Evolutionary conservation across 306 rosid genomes (phyloP).

Genomic region (Dryas alaskensis): DNA sequence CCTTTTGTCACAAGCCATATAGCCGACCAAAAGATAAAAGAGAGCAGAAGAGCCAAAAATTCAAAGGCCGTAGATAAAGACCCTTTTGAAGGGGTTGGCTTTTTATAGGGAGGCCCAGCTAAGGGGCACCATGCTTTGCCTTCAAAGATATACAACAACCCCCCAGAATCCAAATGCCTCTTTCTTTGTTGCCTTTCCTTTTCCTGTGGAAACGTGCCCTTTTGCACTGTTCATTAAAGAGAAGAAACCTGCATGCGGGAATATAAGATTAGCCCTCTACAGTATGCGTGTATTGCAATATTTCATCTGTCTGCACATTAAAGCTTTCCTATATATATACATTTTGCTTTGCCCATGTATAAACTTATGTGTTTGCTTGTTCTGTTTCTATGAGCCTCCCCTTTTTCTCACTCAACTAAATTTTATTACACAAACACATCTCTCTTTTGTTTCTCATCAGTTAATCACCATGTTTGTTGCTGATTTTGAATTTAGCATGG

Average conservation of each 20-base stretch:
- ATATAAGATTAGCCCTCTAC: slow-evolving; percentile 42
- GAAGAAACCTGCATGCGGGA: slow-evolving; percentile 88
- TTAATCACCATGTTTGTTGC: background rate
- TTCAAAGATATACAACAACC: slow-evolving; percentile 20
- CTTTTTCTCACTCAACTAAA: too few species aligned
- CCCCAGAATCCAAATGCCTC: background rate
- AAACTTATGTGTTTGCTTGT: too few species aligned
- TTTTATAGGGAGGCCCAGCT: slow-evolving; percentile 12
- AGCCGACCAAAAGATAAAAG: slow-evolving; percentile 55
- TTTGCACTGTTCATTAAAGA: slow-evolving; percentile 42
- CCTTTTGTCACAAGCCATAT: slow-evolving; percentile 24
- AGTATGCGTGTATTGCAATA: slow-evolving; percentile 56
- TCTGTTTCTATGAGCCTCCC: too few species aligned
- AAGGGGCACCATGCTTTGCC: slow-evolving; percentile 42
- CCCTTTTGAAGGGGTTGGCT: slow-evolving; percentile 25
- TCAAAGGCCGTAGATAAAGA: slow-evolving; percentile 37
- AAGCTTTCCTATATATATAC: slow-evolving; percentile 6
- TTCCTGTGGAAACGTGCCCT: slow-evolving; percentile 63
- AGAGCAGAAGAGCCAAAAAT: slow-evolving; percentile 32
- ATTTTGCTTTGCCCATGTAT: too few species aligned
- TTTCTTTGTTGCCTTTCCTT: slow-evolving; percentile 25
- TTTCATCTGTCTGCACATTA: slow-evolving; percentile 17
- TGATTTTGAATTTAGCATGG: background rate
- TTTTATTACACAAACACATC: background rate
- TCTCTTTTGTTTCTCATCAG: background rate